These are phyloP conservation scores for Candida pseudoglaebosa DNA, from an alignment of 805 yeast species.

Conservation along the genomic window DNA sequence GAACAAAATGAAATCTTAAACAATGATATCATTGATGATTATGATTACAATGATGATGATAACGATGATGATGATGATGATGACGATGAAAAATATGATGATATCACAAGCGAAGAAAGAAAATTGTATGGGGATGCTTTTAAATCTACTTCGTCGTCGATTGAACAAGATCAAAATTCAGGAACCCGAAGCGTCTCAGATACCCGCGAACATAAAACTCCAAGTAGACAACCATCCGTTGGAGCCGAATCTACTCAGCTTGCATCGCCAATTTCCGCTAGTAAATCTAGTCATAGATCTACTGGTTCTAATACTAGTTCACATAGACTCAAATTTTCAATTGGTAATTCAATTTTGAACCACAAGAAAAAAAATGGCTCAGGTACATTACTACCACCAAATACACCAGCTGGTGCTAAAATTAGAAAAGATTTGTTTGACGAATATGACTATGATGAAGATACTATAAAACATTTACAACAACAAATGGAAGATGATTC, in stretches of 20 bases:
- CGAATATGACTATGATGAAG: slow-evolving; percentile 26
- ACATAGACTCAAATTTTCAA: slow-evolving; percentile 61
- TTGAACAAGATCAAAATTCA: slow-evolving; percentile 16
- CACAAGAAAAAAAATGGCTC: slow-evolving; percentile 48
- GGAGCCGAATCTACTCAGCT: slow-evolving; percentile 26
- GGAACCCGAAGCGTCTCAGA: slow-evolving; percentile 10
- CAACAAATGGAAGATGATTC: slow-evolving; percentile 52
- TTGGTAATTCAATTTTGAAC: slow-evolving; percentile 54
- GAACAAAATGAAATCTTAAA: slow-evolving; percentile 10
- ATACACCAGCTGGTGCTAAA: slow-evolving; percentile 52
- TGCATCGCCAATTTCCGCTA: slow-evolving; percentile 26
- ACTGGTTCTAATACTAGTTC: slow-evolving; percentile 18
- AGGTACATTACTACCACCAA: slow-evolving; percentile 42
- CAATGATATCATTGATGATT: background rate
- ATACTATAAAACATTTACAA: slow-evolving; percentile 21
- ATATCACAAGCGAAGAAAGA: slow-evolving; percentile 26
- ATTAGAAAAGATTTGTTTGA: slow-evolving; percentile 25
- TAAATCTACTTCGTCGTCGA: slow-evolving; percentile 29
- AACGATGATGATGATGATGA: slow-evolving; percentile 12
- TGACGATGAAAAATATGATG: slow-evolving; percentile 13
- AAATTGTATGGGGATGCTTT: slow-evolving; percentile 39
- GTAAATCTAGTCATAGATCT: slow-evolving; percentile 32
- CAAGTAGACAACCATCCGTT: slow-evolving; percentile 38
- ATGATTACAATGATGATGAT: slow-evolving; percentile 2
- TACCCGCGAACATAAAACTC: slow-evolving; percentile 16